Conservation (phyloP, 2,329 filamentous ascomycete genomes). For the Nakataea oryzae region DNA sequence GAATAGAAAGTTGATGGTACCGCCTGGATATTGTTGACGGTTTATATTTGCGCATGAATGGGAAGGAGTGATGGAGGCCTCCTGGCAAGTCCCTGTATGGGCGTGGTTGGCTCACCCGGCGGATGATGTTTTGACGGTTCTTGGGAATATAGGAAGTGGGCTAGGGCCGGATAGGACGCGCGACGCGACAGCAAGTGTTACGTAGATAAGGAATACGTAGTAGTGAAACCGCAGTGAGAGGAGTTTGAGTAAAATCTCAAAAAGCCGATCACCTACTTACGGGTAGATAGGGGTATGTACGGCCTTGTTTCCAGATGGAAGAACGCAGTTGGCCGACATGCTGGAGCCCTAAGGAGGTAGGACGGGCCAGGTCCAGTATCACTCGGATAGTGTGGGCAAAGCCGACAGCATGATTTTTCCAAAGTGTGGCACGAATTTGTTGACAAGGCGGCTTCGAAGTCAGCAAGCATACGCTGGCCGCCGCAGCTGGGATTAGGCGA, state of each 20-base stretch:
- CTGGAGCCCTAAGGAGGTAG: background rate
- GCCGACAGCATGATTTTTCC: background rate
- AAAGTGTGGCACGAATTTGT: no score
- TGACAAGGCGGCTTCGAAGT: background rate
- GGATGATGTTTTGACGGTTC: background rate
- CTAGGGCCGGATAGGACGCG: no score
- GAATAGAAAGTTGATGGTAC: background rate
- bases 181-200: no score
- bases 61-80: background rate
- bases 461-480: background rate
- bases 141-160: background rate
- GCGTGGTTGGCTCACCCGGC: background rate
- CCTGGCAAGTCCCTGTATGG: background rate
- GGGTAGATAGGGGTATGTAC: no score
- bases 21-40: background rate
- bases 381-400: background rate
- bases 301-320: no score
- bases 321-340: background rate
- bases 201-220: no score
- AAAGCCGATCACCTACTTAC: no score
- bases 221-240: no score
- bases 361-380: background rate
- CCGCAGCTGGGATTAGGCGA: slow-evolving; percentile 1
- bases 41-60: background rate
- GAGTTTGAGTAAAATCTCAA: no score